Evolutionary conservation across 208 protist genomes (phyloP), one percentile per base, ranked within the genome.

Genomic region (Acanthamoeba sp.): DNA sequence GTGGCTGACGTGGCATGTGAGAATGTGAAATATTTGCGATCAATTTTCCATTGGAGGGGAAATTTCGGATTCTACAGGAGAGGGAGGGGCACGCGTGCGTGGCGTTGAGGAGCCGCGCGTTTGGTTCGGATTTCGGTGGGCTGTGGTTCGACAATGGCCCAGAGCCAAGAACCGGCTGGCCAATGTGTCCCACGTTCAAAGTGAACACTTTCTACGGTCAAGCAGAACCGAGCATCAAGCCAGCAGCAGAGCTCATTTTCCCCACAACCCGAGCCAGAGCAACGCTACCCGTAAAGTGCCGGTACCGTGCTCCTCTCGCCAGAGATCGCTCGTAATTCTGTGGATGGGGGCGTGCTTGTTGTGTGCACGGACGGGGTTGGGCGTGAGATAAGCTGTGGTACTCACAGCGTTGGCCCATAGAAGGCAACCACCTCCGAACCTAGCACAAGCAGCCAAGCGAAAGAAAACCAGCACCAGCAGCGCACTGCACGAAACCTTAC

Each of bases 121-220:
- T 69, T 69, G 16, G 59, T 22, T 69, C 59, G 59, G 59, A 69
- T 69, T 69, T 69, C 59, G 59, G 59, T 69, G 59, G 59, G 59
- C 59, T 69, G 59, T 34, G 29, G 59, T 1, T 34, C 59, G 59
- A 69, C 59, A 20, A 69, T 36, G 59, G 59, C n/a, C 59, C 5
- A 69, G 59, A 69, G 59, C 9, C 29, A 69, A 3, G n/a, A 69
- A n/a, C 29, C 3, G 29, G 45, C 45, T 9, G 45, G 45, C 45
- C 45, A 29, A 7, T 1, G 55, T 50, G 45, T 50, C 18, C 45
- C 6, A 69, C 59, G 59, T 69, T 34, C n/a, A 20, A 3, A 69
- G n/a, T 20, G 10, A 12, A 36, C 55, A 16, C 48, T 55, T 50
- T 14, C 45, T 6, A 50, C 45, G 12, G 2, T 50, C 45, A 50